Evolutionary conservation across 257 asterid species (phyloP).

Genomic region (Solanum medicagineum): DNA sequence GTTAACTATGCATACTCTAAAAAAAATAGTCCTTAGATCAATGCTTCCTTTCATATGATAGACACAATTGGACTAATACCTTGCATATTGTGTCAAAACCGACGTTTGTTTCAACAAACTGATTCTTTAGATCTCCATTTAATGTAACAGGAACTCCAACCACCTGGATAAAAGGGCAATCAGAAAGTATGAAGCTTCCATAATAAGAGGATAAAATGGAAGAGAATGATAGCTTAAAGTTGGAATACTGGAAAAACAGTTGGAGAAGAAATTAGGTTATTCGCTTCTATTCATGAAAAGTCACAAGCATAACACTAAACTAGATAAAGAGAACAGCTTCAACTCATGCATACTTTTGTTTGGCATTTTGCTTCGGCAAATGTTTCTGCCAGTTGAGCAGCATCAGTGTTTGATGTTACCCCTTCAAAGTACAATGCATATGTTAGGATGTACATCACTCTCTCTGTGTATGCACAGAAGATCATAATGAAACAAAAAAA

Average conservation of each 20-base stretch:
- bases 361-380: constrained; percentile 84
- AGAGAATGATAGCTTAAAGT: neutral
- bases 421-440: constrained; percentile 34
- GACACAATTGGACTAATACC: constrained; percentile 12
- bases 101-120: constrained; percentile 38
- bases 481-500: constrained; percentile 1
- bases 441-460: neutral
- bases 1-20: neutral
- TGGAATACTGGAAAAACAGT: neutral
- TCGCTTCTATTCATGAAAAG: neutral
- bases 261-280: neutral
- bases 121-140: constrained; percentile 47
- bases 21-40: neutral
- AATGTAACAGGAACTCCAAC: constrained; percentile 44
- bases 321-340: neutral
- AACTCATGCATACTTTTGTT: constrained; percentile 46
- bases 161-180: constrained; percentile 10
- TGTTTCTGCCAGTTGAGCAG: constrained; percentile 98
- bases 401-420: constrained; percentile 97
- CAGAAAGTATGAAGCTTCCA: neutral
- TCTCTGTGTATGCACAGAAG: neutral
- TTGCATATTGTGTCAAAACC: constrained; percentile 57
- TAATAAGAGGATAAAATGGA: neutral
- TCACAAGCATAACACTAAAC: neutral
- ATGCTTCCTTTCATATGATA: neutral